Percentiles rank a stretch among this genome's conserved stretches.
phyloP scores from a whole-genome alignment of 2,329 filamentous ascomycete species.

The Xylariales sp. region DNA sequence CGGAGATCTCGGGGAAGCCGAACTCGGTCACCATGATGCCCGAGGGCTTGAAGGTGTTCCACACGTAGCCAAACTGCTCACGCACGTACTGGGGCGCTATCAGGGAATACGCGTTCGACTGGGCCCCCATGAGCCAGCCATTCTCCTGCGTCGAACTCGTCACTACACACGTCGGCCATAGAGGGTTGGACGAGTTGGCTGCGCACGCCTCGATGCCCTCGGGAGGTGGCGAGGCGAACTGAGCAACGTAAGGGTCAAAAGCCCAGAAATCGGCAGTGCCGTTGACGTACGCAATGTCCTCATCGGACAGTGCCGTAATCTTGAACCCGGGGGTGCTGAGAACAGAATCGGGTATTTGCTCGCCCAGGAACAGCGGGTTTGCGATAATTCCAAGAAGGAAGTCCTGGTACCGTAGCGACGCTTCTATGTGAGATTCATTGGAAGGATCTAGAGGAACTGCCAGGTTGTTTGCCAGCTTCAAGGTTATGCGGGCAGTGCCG shows the following conservation, averaged over 20 bases:
- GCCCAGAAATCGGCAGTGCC: slow-evolving; percentile 51
- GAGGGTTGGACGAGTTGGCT: slow-evolving; percentile 35
- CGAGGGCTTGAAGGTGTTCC: slow-evolving; percentile 51
- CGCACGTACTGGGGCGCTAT: slow-evolving; percentile 55
- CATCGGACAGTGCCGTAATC: slow-evolving; percentile 36
- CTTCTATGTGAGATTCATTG: slow-evolving; percentile 36
- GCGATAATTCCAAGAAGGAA: slow-evolving; percentile 44
- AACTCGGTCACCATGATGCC: slow-evolving; percentile 47
- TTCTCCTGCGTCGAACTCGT: slow-evolving; percentile 39
- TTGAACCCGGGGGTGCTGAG: slow-evolving; percentile 39
- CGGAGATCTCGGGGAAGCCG: slow-evolving; percentile 50
- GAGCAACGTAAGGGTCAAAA: slow-evolving; percentile 55
- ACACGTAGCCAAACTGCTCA: slow-evolving; percentile 51
- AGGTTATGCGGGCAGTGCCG: slow-evolving; percentile 42
- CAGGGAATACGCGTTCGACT: slow-evolving; percentile 52
- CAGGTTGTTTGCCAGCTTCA: slow-evolving; percentile 48
- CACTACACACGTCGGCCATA: slow-evolving; percentile 49
- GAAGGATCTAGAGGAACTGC: slow-evolving; percentile 39
- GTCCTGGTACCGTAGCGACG: slow-evolving; percentile 41
- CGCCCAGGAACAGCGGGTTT: slow-evolving; percentile 48
- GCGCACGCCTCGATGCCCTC: slow-evolving; percentile 44
- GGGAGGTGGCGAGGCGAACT: slow-evolving; percentile 43
- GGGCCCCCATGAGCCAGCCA: slow-evolving; percentile 57
- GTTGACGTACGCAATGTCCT: slow-evolving; percentile 44
- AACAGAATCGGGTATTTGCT: slow-evolving; percentile 43